Percentiles rank a stretch among this genome's conserved stretches.
phyloP scores from a whole-genome alignment of 345 rosid species.

The Balakata baccata region DNA sequence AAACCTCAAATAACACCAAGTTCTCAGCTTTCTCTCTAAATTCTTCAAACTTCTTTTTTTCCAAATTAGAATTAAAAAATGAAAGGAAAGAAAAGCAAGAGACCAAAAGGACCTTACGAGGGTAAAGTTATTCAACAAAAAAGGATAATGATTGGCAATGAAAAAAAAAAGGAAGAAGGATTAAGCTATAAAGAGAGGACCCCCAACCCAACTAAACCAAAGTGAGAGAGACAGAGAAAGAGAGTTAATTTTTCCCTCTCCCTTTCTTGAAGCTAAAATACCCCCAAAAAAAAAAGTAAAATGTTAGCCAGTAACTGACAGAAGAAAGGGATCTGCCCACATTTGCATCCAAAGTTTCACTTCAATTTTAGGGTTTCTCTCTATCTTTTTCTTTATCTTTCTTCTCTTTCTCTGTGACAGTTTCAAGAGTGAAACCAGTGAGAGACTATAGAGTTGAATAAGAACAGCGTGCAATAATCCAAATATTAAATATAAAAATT shows the following conservation, averaged over 20 bases:
- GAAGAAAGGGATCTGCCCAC: conserved; percentile 16
- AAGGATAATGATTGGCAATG: conserved; percentile 41
- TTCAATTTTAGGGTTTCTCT: conserved; percentile 6
- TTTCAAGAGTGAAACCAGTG: neutral
- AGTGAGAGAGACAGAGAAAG: neutral
- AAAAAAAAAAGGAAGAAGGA: conserved; percentile 13
- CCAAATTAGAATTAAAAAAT: neutral
- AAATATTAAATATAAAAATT: neutral
- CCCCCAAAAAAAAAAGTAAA: neutral
- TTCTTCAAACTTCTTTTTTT: neutral
- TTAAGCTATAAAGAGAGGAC: conserved; percentile 14
- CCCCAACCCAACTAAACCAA: conserved; percentile 21
- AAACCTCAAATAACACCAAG: conserved; percentile 23
- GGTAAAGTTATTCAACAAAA: conserved; percentile 12
- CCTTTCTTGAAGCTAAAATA: neutral
- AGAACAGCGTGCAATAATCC: neutral
- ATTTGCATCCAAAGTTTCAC: conserved; percentile 10
- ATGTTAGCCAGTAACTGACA: neutral
- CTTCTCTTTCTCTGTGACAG: conserved; percentile 1
- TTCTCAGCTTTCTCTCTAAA: neutral
- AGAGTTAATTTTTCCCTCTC: neutral
- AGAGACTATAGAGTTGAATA: neutral
- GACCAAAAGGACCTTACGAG: conserved; percentile 20
- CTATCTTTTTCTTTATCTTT: no score
- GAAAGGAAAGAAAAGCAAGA: conserved; percentile 6